Evolutionary conservation across 139 green algal species (phyloP).

Genomic region (Gonium pectorale): DNA sequence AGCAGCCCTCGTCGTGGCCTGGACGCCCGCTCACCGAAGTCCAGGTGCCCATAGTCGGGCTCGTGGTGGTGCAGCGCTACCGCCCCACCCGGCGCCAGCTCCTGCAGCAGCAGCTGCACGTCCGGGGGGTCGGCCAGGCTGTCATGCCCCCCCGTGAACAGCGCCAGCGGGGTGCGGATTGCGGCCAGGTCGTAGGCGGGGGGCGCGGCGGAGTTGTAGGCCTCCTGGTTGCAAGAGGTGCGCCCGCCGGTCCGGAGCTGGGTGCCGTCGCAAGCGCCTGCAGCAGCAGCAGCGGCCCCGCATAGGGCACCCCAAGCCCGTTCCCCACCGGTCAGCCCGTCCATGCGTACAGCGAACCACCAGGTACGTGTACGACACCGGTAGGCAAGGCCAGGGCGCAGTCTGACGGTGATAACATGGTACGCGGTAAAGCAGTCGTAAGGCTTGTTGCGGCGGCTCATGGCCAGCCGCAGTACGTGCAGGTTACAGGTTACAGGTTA

Average conservation of each 20-base stretch:
- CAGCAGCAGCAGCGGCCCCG: neutral
- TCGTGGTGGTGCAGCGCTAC: slow-evolving; percentile 58
- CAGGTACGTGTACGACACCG: too few relatives aligned
- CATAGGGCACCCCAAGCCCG: too few relatives aligned
- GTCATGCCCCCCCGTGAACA: slow-evolving; percentile 70
- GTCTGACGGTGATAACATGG: too few relatives aligned
- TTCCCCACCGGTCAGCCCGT: too few relatives aligned
- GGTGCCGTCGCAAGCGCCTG: too few relatives aligned
- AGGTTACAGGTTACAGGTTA: too few relatives aligned
- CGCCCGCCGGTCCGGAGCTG: neutral
- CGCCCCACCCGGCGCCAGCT: slow-evolving; percentile 34
- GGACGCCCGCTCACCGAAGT: slow-evolving; percentile 30
- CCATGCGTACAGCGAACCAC: too few relatives aligned
- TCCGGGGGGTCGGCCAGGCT: slow-evolving; percentile 62
- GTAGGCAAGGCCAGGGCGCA: too few relatives aligned
- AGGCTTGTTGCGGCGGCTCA: too few relatives aligned
- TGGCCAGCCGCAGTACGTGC: too few relatives aligned
- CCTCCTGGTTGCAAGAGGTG: slow-evolving; percentile 48
- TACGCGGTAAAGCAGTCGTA: too few relatives aligned
- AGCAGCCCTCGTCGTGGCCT: too few relatives aligned
- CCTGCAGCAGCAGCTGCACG: slow-evolving; percentile 55
- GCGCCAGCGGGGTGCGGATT: slow-evolving; percentile 58
- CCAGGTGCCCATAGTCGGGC: slow-evolving; percentile 71
- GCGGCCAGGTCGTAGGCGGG: slow-evolving; percentile 39
- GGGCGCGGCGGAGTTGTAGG: slow-evolving; percentile 18